A percentile compares a stretch with the other conserved stretches of the same genome.
phyloP scores from a whole-genome alignment of 106 monocot genomes.

The Ottelia alismoides region DNA sequence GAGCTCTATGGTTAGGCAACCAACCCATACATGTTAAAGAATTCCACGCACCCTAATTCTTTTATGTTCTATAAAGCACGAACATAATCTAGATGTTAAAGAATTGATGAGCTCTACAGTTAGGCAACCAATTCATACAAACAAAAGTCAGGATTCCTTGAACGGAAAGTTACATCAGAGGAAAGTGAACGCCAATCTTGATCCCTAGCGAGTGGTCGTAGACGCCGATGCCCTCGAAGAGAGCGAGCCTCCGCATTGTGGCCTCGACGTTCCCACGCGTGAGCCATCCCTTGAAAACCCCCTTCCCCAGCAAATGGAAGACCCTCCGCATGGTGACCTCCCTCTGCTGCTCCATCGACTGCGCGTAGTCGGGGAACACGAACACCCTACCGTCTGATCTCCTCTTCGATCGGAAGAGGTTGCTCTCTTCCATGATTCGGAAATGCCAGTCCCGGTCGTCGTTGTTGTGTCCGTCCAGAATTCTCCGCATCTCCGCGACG shows the following conservation, averaged over 20 bases:
- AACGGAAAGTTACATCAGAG: no score
- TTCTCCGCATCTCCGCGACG: constrained; percentile 23
- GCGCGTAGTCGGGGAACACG: constrained; percentile 61
- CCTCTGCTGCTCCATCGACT: constrained; percentile 86
- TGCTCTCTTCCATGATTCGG: constrained; percentile 58
- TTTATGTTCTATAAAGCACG: no score
- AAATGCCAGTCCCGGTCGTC: constrained; percentile 53
- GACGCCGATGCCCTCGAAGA: constrained; percentile 36
- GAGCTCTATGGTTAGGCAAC: no score
- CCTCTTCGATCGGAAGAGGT: constrained; percentile 39
- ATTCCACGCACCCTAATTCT: no score
- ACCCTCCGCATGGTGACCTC: constrained; percentile 76
- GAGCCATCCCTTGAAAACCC: constrained; percentile 75
- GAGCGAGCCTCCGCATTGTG: constrained; percentile 56
- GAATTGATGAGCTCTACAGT: no score
- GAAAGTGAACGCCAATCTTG: constrained; percentile 83
- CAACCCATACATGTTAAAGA: no score
- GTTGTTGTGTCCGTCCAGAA: constrained; percentile 70
- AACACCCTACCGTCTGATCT: constrained; percentile 27
- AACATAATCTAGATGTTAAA: no score
- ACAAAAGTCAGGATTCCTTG: no score
- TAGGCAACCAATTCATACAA: no score
- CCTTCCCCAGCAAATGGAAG: constrained; percentile 26
- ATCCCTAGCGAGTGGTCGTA: constrained; percentile 80
- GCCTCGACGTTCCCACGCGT: constrained; percentile 25